Conservation (phyloP, 2,329 filamentous ascomycete genomes). For the Aspergillus carbonarius region DNA sequence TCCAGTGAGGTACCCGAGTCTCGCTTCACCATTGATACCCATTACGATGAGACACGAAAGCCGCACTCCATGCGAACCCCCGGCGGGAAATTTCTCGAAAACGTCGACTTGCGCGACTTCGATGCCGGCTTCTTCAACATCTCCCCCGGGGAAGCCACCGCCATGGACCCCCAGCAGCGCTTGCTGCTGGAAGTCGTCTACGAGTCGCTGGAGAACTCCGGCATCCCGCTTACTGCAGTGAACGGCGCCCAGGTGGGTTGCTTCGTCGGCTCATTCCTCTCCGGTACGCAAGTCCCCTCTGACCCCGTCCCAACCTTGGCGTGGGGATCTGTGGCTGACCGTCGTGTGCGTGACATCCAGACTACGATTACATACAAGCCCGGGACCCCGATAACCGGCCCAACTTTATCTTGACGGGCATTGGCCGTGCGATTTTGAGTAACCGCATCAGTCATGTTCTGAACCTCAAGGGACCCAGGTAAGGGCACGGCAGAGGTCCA, state of each 20-base stretch:
- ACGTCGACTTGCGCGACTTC: constrained; percentile 10
- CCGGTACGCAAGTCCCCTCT: neutral
- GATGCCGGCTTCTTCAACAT: constrained; percentile 28
- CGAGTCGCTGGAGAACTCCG: constrained; percentile 32
- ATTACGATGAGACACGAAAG: neutral
- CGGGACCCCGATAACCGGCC: constrained; percentile 17
- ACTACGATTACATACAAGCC: constrained; percentile 21
- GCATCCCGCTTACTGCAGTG: constrained; percentile 15
- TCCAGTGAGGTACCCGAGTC: neutral
- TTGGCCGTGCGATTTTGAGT: constrained; percentile 29
- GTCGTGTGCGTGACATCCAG: neutral
- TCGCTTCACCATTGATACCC: neutral
- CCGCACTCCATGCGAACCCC: neutral
- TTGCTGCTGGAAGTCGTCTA: constrained; percentile 41
- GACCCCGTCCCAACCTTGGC: too few relatives aligned
- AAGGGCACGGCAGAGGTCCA: too few relatives aligned
- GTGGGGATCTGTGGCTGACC: neutral
- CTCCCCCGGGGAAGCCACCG: constrained; percentile 24
- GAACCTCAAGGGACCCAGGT: constrained; percentile 34
- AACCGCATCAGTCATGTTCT: constrained; percentile 38
- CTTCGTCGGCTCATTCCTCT: constrained; percentile 15
- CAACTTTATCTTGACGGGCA: constrained; percentile 18
- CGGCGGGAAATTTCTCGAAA: neutral
- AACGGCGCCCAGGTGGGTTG: constrained; percentile 26
- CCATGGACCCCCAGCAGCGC: too few relatives aligned